Percentiles rank a stretch among this genome's conserved stretches.
These are phyloP conservation scores for Pythium rishiriense DNA, from an alignment of 352 stramenopile genomes.

Conservation along the genomic window DNA sequence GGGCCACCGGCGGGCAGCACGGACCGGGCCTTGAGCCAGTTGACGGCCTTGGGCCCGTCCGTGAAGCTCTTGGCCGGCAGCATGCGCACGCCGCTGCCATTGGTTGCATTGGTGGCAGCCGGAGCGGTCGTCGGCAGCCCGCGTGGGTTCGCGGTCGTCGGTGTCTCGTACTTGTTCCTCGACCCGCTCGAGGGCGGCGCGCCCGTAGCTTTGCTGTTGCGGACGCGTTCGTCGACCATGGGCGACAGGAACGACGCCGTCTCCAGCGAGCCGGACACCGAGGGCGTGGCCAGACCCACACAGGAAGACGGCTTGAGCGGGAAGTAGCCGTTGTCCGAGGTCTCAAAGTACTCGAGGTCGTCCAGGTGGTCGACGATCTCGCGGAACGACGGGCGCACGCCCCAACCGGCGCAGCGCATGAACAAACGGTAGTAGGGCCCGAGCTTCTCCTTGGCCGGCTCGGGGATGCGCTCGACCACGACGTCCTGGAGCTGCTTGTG, in stretches of 20 bases:
- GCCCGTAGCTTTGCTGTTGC: constrained; percentile 2
- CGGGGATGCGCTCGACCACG: constrained; percentile 62
- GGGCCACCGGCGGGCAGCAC: constrained; percentile 27
- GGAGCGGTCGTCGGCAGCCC: constrained; percentile 20
- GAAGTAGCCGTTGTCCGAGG: constrained; percentile 72
- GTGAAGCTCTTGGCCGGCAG: constrained; percentile 50
- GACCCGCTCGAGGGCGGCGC: constrained; percentile 49
- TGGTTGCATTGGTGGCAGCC: neutral
- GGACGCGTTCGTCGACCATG: constrained; percentile 38
- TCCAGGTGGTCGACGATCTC: constrained; percentile 82
- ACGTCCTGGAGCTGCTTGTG: constrained; percentile 78
- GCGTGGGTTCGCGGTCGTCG: constrained; percentile 34
- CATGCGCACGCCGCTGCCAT: constrained; percentile 31
- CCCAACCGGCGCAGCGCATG: constrained; percentile 72
- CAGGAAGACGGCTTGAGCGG: constrained; percentile 69
- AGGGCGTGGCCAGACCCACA: constrained; percentile 11
- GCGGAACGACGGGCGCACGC: constrained; percentile 74
- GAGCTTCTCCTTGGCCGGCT: constrained; percentile 51
- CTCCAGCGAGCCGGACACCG: constrained; percentile 5
- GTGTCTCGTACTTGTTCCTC: constrained; percentile 59
- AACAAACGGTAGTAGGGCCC: constrained; percentile 75
- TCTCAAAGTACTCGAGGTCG: constrained; percentile 79
- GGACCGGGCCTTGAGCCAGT: constrained; percentile 80
- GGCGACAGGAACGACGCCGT: constrained; percentile 56
- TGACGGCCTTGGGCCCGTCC: constrained; percentile 62